A percentile compares a stretch with the other conserved stretches of the same genome.
Evolutionary conservation across 306 rosid genomes (phyloP).

Genomic region (Alnus rubra): DNA sequence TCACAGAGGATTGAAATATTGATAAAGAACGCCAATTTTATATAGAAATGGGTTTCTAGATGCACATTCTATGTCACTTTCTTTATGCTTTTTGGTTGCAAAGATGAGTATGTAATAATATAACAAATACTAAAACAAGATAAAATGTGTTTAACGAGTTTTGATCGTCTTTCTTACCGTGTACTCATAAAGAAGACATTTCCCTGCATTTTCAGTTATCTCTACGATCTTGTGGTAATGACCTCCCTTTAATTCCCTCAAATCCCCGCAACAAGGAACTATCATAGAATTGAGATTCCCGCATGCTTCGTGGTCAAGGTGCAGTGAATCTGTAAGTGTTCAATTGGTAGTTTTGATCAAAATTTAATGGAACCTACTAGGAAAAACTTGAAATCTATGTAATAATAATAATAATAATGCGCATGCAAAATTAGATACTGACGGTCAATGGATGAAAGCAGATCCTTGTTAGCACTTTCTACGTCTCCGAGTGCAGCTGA

Average conservation of each 20-base stretch:
- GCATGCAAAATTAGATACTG: constrained; percentile 44
- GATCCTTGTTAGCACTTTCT: constrained; percentile 71
- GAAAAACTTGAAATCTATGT: constrained; percentile 4
- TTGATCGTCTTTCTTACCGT: constrained; percentile 53
- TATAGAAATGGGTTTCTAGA: not conserved
- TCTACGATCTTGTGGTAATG: constrained; percentile 90
- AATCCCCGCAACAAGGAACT: constrained; percentile 83
- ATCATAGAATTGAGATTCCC: constrained; percentile 82
- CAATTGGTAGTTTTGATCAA: constrained; percentile 27
- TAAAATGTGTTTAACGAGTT: too few relatives aligned
- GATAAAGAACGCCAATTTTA: not conserved
- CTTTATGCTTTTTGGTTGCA: not conserved
- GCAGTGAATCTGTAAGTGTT: constrained; percentile 75
- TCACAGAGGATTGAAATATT: constrained; percentile 2
- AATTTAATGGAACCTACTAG: not conserved
- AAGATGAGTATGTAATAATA: not conserved
- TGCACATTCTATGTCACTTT: not conserved
- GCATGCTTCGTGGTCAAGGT: constrained; percentile 94
- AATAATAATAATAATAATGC: not conserved
- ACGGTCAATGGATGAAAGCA: constrained; percentile 81
- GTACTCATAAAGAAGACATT: constrained; percentile 79
- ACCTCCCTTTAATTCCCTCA: constrained; percentile 88
- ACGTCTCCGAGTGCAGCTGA: constrained; percentile 84
- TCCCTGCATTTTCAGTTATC: constrained; percentile 92
- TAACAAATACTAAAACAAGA: not conserved